Evolutionary conservation across 768 basidiomycete genomes (phyloP), one percentile per base, ranked within the genome.

Genomic region (Tremella fuciformis): DNA sequence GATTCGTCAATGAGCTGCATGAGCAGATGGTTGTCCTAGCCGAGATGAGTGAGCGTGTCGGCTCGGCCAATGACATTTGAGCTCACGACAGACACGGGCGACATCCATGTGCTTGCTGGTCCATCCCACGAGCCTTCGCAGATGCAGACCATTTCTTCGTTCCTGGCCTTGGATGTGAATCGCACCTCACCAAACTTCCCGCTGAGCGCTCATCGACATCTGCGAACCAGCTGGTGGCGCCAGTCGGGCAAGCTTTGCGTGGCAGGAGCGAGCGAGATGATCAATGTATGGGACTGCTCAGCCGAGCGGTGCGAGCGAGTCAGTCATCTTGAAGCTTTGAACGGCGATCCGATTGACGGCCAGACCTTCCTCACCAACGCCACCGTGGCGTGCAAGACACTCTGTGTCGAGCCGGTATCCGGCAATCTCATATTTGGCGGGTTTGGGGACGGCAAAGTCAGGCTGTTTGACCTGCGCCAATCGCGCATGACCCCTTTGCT

Each of bases 271-370:
- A 53, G 55, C 21, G 53, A 55, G 13, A 53, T 60, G 9, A 55
- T 74, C 39, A 71, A 69, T 25, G 61, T 69, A 2, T 74, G 72
- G 72, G 72, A 74, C 53, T 66, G 65, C 55, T 69, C 69, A 6
- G 67, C 69, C 6, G 72, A 74, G 47, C 53, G 65, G 24, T 59
- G 67, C 46, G 56, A 66, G 25, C 50, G 59, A 29, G 72, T 71
- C 34, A 58, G 69, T 62, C 7, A 21, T 26, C 1, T 16, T 49
- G 24, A 11, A 15, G 2, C n/a, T 19, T 29, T n/a, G n/a, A 34
- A 0, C 34, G 52, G 15, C 13, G n/a, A 19, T 34, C 44, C 51
- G 40, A 57, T 2, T 39, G 38, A 44, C 22, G 25, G 8, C 7
- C 25, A 55, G 58, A 37, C 34, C 15, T 54, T 59, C 7, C 24